These are phyloP conservation scores for Fraxinus baroniana DNA, from an alignment of 305 asterid species.

Conservation along the genomic window DNA sequence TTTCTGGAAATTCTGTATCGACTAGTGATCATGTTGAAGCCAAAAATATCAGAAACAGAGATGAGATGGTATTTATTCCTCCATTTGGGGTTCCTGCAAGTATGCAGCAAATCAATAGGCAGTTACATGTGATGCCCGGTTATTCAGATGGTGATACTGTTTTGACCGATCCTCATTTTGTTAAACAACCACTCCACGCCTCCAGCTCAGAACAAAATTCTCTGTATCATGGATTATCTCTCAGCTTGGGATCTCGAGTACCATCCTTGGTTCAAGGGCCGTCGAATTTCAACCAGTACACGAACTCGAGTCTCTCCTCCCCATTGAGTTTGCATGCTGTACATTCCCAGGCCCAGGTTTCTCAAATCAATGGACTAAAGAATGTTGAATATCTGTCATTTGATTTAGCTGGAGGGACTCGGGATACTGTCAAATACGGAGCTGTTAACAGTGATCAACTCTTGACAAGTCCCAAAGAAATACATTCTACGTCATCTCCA, in stretches of 20 bases:
- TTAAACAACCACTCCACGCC: constrained; percentile 31
- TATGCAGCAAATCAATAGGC: constrained; percentile 19
- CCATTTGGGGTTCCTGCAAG: constrained; percentile 33
- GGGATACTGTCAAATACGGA: constrained; percentile 28
- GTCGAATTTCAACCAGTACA: constrained; percentile 38
- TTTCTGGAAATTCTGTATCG: constrained; percentile 36
- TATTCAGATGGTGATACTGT: constrained; percentile 38
- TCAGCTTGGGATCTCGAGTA: constrained; percentile 63
- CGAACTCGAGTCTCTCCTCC: constrained; percentile 39
- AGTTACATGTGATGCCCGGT: constrained; percentile 22
- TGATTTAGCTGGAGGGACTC: constrained; percentile 37
- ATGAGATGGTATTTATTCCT: constrained; percentile 42
- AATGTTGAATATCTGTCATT: constrained; percentile 51
- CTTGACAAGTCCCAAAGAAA: constrained; percentile 33
- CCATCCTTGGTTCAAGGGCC: constrained; percentile 9
- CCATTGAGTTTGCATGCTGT: constrained; percentile 35
- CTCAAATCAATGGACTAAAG: constrained; percentile 35
- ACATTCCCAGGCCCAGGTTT: constrained; percentile 32
- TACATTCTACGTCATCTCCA: constrained; percentile 27
- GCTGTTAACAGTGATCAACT: constrained; percentile 21
- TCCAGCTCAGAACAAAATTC: constrained; percentile 34
- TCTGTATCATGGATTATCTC: constrained; percentile 60
- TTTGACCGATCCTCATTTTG: constrained; percentile 31
- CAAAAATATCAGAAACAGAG: constrained; percentile 35
- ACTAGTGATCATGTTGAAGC: constrained; percentile 31